Evolutionary conservation across 2,329 filamentous ascomycete genomes (phyloP).

Genomic region (Colletotrichum musicola): DNA sequence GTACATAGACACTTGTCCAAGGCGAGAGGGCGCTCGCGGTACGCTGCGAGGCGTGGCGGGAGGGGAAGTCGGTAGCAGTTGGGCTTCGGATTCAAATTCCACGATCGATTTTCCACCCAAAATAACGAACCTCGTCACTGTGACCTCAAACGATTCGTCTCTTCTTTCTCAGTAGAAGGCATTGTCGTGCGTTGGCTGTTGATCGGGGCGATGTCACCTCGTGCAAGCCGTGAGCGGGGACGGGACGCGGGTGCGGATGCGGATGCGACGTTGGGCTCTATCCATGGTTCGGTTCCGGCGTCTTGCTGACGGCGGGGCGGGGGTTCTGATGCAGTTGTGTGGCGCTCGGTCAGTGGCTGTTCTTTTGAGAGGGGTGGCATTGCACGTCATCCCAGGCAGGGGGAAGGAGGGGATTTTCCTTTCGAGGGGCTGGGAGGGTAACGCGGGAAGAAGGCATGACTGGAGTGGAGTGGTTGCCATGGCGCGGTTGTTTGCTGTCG

Average conservation of each 20-base stretch:
- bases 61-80: neutral
- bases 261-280: neutral
- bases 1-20: slow-evolving; percentile 26
- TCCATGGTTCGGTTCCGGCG: neutral
- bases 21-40: neutral
- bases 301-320: neutral
- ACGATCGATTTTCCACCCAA: neutral
- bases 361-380: no score
- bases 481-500: no score
- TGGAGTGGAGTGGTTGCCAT: no score
- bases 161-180: neutral
- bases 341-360: neutral
- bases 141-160: neutral
- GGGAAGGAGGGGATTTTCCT: no score
- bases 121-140: neutral
- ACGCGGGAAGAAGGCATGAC: no score
- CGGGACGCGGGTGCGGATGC: neutral
- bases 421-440: no score
- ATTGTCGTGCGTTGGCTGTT: slow-evolving; percentile 3
- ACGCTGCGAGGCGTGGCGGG: neutral
- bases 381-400: no score
- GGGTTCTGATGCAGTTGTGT: neutral
- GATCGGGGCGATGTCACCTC: slow-evolving; percentile 13
- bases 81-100: neutral
- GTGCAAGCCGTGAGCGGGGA: slow-evolving; percentile 15